Conservation (phyloP, 1,139 yeast genomes). For the Candida dubliniensis region DNA sequence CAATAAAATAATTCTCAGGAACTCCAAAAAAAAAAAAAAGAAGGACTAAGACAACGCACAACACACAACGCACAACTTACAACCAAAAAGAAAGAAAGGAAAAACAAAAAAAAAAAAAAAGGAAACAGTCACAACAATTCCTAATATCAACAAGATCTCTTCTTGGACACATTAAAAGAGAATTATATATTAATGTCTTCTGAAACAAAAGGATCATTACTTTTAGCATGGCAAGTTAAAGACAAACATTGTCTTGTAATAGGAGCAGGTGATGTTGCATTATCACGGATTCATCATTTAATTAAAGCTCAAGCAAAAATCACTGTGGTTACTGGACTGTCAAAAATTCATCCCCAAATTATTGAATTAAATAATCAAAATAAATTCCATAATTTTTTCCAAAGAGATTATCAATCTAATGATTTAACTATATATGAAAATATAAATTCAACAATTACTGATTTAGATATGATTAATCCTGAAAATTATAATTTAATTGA, state of each 20-base stretch:
- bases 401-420: conserved; percentile 40
- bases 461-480: conserved; percentile 23
- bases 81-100: too few species aligned
- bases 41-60: too few species aligned
- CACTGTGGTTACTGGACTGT: conserved; percentile 60
- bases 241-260: conserved; percentile 67
- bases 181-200: too few species aligned
- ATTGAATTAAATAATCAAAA: conserved; percentile 40
- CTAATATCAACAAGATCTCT: too few species aligned
- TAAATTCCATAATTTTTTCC: conserved; percentile 38
- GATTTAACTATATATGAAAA: conserved; percentile 55
- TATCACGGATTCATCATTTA: conserved; percentile 65
- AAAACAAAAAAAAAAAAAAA: too few species aligned
- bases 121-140: too few species aligned
- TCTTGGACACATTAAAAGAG: too few species aligned
- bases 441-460: conserved; percentile 6
- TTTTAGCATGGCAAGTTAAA: conserved; percentile 73
- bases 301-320: conserved; percentile 69
- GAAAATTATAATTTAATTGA: conserved; percentile 36
- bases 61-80: too few species aligned
- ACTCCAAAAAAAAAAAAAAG: too few species aligned
- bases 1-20: too few species aligned
- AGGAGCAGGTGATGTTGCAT: conserved; percentile 84
- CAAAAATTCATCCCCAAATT: conserved; percentile 46
- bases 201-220: conserved; percentile 51